Evolutionary conservation across 352 stramenopile species (phyloP).

Genomic region (Blastocystis sp.): DNA sequence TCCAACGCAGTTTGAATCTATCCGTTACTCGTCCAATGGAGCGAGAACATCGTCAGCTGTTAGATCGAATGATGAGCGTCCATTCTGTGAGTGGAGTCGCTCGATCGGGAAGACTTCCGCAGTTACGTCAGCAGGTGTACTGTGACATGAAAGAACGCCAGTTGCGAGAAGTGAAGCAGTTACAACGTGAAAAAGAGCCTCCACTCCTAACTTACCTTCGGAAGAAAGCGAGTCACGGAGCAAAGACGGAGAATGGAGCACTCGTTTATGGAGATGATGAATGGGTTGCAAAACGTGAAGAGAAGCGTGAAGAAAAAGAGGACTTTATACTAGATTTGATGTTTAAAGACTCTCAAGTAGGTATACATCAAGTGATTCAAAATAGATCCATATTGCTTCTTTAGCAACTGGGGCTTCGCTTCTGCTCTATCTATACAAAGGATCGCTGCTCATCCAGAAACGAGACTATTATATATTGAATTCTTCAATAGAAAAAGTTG

Average conservation of each 20-base stretch:
- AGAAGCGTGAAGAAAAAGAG: conserved; percentile 30
- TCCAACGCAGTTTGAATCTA: neutral
- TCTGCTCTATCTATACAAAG: conserved; percentile 52
- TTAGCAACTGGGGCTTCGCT: conserved; percentile 32
- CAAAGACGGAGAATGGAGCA: neutral
- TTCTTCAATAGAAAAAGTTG: neutral
- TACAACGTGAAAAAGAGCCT: neutral
- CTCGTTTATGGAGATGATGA: conserved; percentile 33
- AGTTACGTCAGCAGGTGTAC: neutral
- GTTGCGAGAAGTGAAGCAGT: neutral
- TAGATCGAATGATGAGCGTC: neutral
- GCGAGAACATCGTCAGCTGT: neutral
- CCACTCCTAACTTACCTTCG: conserved; percentile 8
- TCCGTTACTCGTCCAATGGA: neutral
- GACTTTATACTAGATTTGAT: conserved; percentile 35
- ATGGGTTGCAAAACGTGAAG: neutral
- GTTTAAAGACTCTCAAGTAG: conserved; percentile 28
- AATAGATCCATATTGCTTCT: conserved; percentile 42
- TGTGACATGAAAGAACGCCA: conserved; percentile 4
- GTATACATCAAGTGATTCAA: neutral
- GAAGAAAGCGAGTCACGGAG: conserved; percentile 7
- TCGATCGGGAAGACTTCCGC: neutral
- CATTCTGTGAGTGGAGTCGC: neutral
- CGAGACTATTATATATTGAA: conserved; percentile 29
- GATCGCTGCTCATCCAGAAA: conserved; percentile 1